These are phyloP conservation scores for Blastobotrys malaysiensis DNA, from an alignment of 1,139 yeast genomes.

Conservation along the genomic window DNA sequence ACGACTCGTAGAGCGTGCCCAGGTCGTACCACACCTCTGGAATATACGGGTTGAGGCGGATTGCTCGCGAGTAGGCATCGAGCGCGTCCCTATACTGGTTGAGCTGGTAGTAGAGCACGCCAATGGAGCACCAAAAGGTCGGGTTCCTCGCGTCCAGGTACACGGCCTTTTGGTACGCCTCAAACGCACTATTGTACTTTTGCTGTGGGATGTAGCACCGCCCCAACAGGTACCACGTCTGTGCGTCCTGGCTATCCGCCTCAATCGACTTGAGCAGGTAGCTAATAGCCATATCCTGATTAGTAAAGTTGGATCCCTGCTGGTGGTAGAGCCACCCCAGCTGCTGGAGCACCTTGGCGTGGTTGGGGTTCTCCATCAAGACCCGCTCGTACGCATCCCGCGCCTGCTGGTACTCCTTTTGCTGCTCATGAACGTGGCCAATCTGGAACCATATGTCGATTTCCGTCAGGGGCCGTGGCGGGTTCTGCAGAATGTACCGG, in stretches of 20 bases:
- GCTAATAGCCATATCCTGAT: constrained; percentile 76
- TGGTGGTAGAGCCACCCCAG: constrained; percentile 94
- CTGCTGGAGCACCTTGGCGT: constrained; percentile 93
- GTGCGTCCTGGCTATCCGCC: constrained; percentile 86
- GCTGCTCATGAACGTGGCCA: constrained; percentile 92
- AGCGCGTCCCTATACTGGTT: constrained; percentile 94
- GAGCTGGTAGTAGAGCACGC: constrained; percentile 92
- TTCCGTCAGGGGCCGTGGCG: constrained; percentile 93
- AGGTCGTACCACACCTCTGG: constrained; percentile 98
- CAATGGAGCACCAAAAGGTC: constrained; percentile 98
- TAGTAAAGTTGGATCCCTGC: constrained; percentile 63
- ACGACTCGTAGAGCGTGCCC: constrained; percentile 93
- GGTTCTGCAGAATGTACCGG: constrained; percentile 81
- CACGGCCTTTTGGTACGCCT: constrained; percentile 97
- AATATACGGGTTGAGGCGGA: constrained; percentile 88
- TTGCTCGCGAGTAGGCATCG: constrained; percentile 96
- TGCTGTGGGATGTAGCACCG: constrained; percentile 95
- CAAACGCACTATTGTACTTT: constrained; percentile 93
- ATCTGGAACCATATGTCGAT: constrained; percentile 98
- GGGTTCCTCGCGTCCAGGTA: constrained; percentile 95
- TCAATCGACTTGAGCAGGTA: constrained; percentile 83
- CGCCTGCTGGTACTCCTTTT: constrained; percentile 86
- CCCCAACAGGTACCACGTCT: constrained; percentile 94
- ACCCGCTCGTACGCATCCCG: constrained; percentile 94
- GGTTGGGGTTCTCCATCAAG: constrained; percentile 81